Evolutionary conservation across 345 rosid genomes (phyloP).

Genomic region (Raphanus raphanistrum): DNA sequence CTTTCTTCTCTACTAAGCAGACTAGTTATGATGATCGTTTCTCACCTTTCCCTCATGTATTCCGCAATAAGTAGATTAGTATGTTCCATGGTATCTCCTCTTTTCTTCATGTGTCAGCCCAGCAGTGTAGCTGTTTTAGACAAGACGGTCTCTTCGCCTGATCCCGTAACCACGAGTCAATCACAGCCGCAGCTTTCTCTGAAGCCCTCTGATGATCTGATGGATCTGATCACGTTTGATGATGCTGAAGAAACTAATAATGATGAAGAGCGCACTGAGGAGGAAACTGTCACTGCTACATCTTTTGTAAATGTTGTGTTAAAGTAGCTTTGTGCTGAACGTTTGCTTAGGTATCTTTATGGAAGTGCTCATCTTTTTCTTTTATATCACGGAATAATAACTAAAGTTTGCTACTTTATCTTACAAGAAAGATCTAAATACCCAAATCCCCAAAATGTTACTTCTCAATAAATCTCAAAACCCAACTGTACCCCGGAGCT

Average conservation of each 20-base stretch:
- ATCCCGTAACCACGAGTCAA: slow-evolving; percentile 36
- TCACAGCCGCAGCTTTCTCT: background rate
- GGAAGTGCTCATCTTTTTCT: background rate
- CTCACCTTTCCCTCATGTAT: slow-evolving; percentile 61
- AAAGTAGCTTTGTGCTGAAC: background rate
- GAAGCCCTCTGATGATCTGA: slow-evolving; percentile 27
- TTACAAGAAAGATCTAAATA: slow-evolving; percentile 29
- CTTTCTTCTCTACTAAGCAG: slow-evolving; percentile 38
- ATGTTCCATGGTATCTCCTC: slow-evolving; percentile 43
- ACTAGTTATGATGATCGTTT: slow-evolving; percentile 49
- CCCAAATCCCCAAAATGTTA: slow-evolving; percentile 44
- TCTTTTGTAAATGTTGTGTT: slow-evolving; percentile 16
- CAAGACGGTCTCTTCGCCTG: slow-evolving; percentile 40
- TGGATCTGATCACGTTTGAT: slow-evolving; percentile 37
- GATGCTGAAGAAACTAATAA: slow-evolving; percentile 20
- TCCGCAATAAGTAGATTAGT: slow-evolving; percentile 49
- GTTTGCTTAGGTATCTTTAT: slow-evolving; percentile 22
- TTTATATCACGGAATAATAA: slow-evolving; percentile 46
- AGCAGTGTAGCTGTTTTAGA: slow-evolving; percentile 40
- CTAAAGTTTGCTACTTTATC: slow-evolving; percentile 22
- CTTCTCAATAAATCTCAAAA: background rate
- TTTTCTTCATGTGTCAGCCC: slow-evolving; percentile 51
- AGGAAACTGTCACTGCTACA: slow-evolving; percentile 3
- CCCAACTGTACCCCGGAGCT: slow-evolving; percentile 16
- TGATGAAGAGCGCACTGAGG: slow-evolving; percentile 2